These are phyloP conservation scores for Penicillium sp. DNA, from an alignment of 2,329 filamentous ascomycete genomes.

Conservation along the genomic window DNA sequence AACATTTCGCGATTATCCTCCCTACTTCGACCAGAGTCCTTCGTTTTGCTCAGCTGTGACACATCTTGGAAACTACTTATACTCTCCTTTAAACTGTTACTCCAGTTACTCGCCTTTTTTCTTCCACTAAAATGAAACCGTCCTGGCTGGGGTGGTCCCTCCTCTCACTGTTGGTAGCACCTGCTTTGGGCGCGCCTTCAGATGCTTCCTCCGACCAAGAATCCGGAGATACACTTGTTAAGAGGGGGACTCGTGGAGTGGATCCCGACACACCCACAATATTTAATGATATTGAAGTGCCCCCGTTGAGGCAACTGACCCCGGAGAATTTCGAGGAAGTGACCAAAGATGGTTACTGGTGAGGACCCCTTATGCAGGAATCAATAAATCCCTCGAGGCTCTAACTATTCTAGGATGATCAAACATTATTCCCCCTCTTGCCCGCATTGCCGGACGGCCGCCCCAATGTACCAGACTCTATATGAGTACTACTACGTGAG, in stretches of 20 bases:
- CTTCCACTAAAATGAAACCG: conserved; percentile 36
- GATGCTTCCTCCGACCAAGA: conserved; percentile 18
- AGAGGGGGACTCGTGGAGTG: conserved; percentile 26
- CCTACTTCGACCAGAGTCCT: conserved; percentile 22
- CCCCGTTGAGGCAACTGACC: conserved; percentile 50
- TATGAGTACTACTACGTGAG: conserved; percentile 82
- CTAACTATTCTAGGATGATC: conserved; percentile 46
- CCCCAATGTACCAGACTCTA: conserved; percentile 83
- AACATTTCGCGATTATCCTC: conserved; percentile 22
- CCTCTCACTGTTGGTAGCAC: conserved; percentile 38
- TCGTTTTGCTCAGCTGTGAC: conserved; percentile 21
- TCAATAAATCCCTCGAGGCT: not conserved
- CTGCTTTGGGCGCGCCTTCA: conserved; percentile 34
- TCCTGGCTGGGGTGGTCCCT: conserved; percentile 41
- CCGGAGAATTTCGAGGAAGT: conserved; percentile 50
- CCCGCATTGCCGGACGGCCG: conserved; percentile 74
- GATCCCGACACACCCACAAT: conserved; percentile 22
- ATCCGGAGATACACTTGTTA: conserved; percentile 26
- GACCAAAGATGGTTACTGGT: conserved; percentile 56
- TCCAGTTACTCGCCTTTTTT: conserved; percentile 20
- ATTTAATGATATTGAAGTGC: conserved; percentile 55
- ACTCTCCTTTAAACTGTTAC: conserved; percentile 7
- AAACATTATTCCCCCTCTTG: conserved; percentile 56
- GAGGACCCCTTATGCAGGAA: conserved; percentile 18
- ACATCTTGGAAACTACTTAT: conserved; percentile 2